Conservation (phyloP, 148 eudicot species). For the Tetragonia tetragonoides region DNA sequence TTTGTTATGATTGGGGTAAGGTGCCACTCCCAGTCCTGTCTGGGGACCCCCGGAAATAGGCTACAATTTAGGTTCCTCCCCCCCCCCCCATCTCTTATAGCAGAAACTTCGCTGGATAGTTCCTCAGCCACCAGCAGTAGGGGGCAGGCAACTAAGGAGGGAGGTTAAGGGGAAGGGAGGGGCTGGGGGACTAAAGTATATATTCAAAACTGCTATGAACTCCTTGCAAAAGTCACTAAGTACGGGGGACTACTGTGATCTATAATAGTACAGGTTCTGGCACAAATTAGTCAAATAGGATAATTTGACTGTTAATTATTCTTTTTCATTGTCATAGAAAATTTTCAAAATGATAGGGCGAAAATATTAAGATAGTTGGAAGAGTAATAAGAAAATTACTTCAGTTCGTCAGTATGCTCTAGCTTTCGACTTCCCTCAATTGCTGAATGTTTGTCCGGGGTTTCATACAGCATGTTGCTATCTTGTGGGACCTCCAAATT, state of each 20-base stretch:
- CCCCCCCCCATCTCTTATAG: too few species aligned
- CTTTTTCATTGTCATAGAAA: background rate
- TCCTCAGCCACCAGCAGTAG: too few species aligned
- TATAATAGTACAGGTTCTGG: background rate
- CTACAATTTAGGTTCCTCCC: too few species aligned
- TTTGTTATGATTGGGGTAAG: too few species aligned
- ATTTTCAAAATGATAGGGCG: background rate
- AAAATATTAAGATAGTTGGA: background rate
- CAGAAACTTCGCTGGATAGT: too few species aligned
- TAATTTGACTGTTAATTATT: background rate
- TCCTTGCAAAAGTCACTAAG: background rate
- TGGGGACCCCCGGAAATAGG: background rate
- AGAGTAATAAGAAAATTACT: conserved; percentile 27
- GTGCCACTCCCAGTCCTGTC: background rate
- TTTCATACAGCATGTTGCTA: conserved; percentile 36
- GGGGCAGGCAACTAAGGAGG: background rate
- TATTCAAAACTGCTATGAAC: too few species aligned
- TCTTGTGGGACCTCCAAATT: conserved; percentile 33
- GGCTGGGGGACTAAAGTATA: background rate
- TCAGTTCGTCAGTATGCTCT: conserved; percentile 43
- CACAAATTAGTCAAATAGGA: background rate
- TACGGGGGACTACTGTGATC: background rate
- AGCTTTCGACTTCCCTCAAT: conserved; percentile 45
- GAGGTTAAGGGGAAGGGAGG: background rate
- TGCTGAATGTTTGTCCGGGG: conserved; percentile 36